Base-by-base conservation (phyloP, 2,329 filamentous ascomycete genomes). In the Pseudocercospora musae region DNA sequence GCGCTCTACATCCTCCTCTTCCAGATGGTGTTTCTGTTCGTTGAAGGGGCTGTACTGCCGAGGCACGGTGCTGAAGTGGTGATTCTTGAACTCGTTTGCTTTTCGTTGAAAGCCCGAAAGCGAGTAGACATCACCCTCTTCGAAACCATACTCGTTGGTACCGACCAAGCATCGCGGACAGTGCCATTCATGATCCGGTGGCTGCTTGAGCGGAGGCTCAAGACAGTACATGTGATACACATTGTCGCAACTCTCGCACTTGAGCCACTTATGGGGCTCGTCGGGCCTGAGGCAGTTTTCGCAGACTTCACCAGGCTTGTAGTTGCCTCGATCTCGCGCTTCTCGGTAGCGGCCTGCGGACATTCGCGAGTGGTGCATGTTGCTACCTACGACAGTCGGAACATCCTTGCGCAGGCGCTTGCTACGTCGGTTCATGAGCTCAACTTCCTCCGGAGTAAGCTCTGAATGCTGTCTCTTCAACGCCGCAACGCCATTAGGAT, bases 41-140 rank as follows among this genome's bases (percentile, higher is more conserved):
- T 91, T 84, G 29, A 93, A 85, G 0, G 92, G 88, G 71, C 97
- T 94, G 70, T 89, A 93, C 49, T 72, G 70, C 18, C 64, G 65
- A 7, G 70, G 70, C 10, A 75, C 62, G 0, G 90, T 90, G 65
- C 92, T 88, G 72, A 99, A 99, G 72, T 99, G 96, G 23, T 87
- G 87, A 70, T 96, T 90, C 77, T 97, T 98, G 82, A 99, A 99
- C 69, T 91, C 90, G 69, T 91, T 91, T 5, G 95, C 95, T 75
- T 94, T 96, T 74, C 97, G 91, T 75, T 99, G 95, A 74, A 99
- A 99, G 71, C 96, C 91, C 71, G 90, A 92, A 25, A 99, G 81
- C 0, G 95, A 99, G 77, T 99, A 99, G 21, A 97, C 85, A 3
- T 93, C 93, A 23, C 95, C 95, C 76, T 99, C 95, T 73, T 98